Evolutionary conservation across 345 rosid species (phyloP).

Genomic region (Populus euphratica): DNA sequence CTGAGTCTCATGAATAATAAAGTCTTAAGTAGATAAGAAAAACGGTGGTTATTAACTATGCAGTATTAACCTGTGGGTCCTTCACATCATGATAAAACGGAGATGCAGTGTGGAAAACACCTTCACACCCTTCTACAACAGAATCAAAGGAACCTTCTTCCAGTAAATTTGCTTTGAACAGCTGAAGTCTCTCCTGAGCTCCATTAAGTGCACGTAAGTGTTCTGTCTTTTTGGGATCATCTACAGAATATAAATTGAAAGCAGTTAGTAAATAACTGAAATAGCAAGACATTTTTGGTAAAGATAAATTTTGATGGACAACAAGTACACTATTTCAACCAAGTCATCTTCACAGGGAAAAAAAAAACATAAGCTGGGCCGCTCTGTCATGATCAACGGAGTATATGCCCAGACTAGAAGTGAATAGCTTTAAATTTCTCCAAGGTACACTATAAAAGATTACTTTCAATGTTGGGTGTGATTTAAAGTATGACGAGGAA

Average conservation of each 20-base stretch:
- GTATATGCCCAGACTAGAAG: neutral
- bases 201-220: conserved; percentile 68
- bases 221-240: conserved; percentile 64
- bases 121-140: conserved; percentile 61
- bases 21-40: neutral
- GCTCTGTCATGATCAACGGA: neutral
- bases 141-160: conserved; percentile 77
- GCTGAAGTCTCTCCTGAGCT: conserved; percentile 63
- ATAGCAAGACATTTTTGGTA: neutral
- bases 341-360: neutral
- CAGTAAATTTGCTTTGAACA: conserved; percentile 72
- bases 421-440: neutral
- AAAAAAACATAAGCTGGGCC: neutral
- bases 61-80: conserved; percentile 73
- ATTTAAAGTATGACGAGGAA: neutral
- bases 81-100: conserved; percentile 65
- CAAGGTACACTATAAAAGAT: neutral
- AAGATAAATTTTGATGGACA: neutral
- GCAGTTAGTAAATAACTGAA: neutral
- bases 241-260: conserved; percentile 27
- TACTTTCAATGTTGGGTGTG: neutral
- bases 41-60: neutral
- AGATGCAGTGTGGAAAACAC: conserved; percentile 88
- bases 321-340: neutral
- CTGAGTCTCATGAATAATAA: neutral